These are phyloP conservation scores for Galium porrigens DNA, from an alignment of 305 asterid genomes.

Conservation along the genomic window DNA sequence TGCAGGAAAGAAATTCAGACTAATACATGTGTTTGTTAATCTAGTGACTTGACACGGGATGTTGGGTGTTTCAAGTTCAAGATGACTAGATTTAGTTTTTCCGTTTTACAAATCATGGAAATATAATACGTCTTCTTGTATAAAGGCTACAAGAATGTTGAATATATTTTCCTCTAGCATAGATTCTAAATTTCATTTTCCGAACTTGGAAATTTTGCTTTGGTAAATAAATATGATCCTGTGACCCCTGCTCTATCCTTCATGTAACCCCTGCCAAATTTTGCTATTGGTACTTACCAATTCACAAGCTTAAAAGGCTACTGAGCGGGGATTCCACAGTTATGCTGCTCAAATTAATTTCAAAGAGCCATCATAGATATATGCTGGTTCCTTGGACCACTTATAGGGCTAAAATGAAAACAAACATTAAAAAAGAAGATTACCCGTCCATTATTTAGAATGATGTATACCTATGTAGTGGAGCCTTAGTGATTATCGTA, in stretches of 20 bases:
- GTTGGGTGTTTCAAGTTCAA: neutral
- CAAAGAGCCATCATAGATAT: neutral
- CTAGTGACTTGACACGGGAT: neutral
- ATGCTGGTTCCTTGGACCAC: neutral
- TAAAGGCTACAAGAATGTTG: neutral
- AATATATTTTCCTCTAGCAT: neutral
- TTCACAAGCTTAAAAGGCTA: neutral
- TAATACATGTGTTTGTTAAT: neutral
- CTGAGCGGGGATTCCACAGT: neutral
- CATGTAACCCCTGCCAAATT: neutral
- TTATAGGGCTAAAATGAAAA: neutral
- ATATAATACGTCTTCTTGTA: neutral
- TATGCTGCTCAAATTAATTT: neutral
- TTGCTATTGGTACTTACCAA: neutral
- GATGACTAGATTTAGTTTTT: neutral
- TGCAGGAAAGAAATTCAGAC: neutral
- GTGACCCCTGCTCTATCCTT: neutral
- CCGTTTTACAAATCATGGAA: neutral
- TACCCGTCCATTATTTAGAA: neutral
- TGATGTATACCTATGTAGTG: neutral
- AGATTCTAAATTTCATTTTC: neutral
- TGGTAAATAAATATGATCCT: neutral
- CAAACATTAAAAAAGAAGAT: neutral
- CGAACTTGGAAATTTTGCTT: neutral
- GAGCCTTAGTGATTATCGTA: neutral